Conservation (phyloP, 2,329 filamentous ascomycete genomes). For the Zymoseptoria pseudotritici region DNA sequence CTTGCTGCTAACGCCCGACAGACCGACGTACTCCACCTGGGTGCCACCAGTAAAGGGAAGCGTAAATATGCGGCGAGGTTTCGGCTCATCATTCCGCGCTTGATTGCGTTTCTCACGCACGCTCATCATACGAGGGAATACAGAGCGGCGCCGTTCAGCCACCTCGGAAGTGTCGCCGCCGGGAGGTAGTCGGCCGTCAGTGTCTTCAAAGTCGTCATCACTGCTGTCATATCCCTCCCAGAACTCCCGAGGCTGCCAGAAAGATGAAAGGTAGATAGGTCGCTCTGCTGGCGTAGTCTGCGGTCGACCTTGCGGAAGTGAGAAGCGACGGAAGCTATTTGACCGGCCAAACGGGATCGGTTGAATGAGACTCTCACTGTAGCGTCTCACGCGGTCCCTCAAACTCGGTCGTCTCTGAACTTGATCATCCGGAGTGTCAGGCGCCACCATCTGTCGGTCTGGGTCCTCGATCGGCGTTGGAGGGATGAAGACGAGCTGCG, state of each 20-base stretch:
- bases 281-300: conserved; percentile 11
- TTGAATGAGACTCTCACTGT: conserved; percentile 39
- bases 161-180: conserved; percentile 43
- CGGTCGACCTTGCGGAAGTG: background rate
- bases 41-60: conserved; percentile 29
- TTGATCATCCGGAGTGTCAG: background rate
- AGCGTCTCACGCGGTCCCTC: conserved; percentile 38
- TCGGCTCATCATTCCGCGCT: conserved; percentile 10
- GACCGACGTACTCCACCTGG: conserved; percentile 45
- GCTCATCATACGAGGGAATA: conserved; percentile 26
- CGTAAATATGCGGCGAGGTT: conserved; percentile 12
- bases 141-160: conserved; percentile 5
- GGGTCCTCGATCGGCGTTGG: conserved; percentile 45
- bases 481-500: conserved; percentile 48
- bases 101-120: conserved; percentile 24
- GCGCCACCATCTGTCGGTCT: conserved; percentile 32
- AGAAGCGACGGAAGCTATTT: conserved; percentile 11
- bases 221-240: conserved; percentile 49
- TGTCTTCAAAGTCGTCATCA: conserved; percentile 29
- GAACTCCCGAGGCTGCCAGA: conserved; percentile 57
- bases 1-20: conserved; percentile 43
- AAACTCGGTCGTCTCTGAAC: conserved; percentile 33
- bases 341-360: conserved; percentile 32
- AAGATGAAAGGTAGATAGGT: conserved; percentile 46
- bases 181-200: conserved; percentile 31